Evolutionary conservation across 78 protist species (phyloP).

Genomic region (Chrysochromulina parva): DNA sequence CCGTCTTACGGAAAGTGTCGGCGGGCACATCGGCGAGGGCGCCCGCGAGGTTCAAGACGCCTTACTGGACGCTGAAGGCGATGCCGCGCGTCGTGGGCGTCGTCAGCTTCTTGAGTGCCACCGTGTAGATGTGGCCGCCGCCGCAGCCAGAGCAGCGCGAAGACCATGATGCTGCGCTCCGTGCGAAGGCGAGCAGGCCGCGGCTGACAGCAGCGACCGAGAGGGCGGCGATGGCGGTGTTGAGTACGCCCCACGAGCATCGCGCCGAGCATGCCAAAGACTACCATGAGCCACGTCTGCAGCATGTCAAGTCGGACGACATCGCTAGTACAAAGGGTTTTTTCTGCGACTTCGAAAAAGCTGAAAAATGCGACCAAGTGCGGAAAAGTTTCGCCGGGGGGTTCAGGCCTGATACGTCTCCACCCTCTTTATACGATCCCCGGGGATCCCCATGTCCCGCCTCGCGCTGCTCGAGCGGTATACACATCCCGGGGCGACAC

Average conservation of each 20-base stretch:
- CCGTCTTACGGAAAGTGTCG: neutral
- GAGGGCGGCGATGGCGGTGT: neutral
- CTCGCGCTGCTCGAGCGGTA: too few species aligned
- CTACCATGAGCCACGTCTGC: neutral
- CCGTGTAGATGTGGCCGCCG: neutral
- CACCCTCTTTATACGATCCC: too few species aligned
- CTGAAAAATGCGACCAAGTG: too few species aligned
- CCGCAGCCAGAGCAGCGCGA: neutral
- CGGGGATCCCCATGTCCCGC: too few species aligned
- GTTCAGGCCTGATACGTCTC: too few species aligned
- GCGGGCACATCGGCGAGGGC: constrained; percentile 2
- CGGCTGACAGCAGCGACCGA: neutral
- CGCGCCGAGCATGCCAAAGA: neutral
- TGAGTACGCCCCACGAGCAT: neutral
- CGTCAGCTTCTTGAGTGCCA: constrained; percentile 30
- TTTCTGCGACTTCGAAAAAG: too few species aligned
- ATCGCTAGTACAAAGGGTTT: too few species aligned
- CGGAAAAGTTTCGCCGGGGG: too few species aligned
- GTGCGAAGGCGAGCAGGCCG: neutral
- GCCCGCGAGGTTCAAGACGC: constrained; percentile 7
- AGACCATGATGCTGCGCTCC: too few species aligned
- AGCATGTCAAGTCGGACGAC: too few species aligned
- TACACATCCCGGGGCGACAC: too few species aligned
- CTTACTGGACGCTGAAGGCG: constrained; percentile 14
- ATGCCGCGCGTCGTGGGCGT: neutral